Evolutionary conservation across 2,329 filamentous ascomycete species (phyloP).

Genomic region (Ophiostoma triangulosporum): DNA sequence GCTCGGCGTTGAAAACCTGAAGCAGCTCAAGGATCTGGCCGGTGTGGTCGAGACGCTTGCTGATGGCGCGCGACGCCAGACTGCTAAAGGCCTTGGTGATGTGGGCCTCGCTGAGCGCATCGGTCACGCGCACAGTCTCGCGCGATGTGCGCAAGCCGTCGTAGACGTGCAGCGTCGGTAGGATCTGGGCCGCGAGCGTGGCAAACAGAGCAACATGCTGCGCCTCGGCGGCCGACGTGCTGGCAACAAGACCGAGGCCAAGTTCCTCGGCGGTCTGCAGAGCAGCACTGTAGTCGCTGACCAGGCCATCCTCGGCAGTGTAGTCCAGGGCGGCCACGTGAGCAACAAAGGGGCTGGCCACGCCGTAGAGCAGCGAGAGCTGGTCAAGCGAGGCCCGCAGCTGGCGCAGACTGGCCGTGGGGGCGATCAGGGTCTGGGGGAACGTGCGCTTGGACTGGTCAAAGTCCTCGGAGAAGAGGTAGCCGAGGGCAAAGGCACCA

Average conservation of each 20-base stretch:
- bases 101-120: constrained; percentile 51
- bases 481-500: constrained; percentile 81
- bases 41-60: constrained; percentile 58
- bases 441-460: constrained; percentile 82
- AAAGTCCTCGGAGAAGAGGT: constrained; percentile 96
- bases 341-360: constrained; percentile 84
- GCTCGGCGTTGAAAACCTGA: constrained; percentile 69
- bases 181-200: constrained; percentile 54
- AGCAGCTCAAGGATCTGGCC: constrained; percentile 58
- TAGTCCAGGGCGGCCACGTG: constrained; percentile 91
- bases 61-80: constrained; percentile 32
- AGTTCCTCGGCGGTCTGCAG: constrained; percentile 78
- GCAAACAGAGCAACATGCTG: constrained; percentile 80
- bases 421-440: constrained; percentile 80
- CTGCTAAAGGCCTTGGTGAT: constrained; percentile 52
- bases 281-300: constrained; percentile 75
- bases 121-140: constrained; percentile 60
- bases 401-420: constrained; percentile 66
- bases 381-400: constrained; percentile 81
- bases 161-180: constrained; percentile 68
- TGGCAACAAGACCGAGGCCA: constrained; percentile 73
- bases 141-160: constrained; percentile 61
- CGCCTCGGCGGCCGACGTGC: constrained; percentile 74
- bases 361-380: constrained; percentile 77
- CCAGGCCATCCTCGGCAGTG: constrained; percentile 51